Conservation (phyloP, 179 eudicot genomes). For the Spinacia oleracea region DNA sequence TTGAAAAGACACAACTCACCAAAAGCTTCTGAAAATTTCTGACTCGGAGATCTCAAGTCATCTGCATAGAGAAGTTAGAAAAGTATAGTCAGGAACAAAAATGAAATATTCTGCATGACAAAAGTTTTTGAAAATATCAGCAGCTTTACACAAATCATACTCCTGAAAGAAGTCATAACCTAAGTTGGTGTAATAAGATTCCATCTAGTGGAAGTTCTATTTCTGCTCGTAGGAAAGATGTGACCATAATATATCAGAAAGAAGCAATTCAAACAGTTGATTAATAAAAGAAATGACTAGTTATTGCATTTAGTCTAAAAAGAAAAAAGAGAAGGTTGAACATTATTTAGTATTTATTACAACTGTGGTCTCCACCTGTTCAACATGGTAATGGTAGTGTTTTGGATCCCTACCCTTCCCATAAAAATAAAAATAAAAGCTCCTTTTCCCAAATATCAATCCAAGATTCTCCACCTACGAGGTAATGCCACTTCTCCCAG, state of each 20-base stretch:
- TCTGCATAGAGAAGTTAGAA: conserved; percentile 39
- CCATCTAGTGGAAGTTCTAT: conserved; percentile 5
- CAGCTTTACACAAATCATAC: not conserved
- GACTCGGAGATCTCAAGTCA: conserved; percentile 67
- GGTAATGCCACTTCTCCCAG: no score
- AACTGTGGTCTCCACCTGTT: no score
- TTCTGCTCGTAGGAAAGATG: not conserved
- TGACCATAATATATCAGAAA: not conserved
- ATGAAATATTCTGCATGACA: conserved; percentile 1
- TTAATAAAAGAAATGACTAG: no score
- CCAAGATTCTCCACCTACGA: no score
- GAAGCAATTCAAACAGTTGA: not conserved
- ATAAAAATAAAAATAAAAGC: no score
- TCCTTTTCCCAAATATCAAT: no score
- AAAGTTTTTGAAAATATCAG: not conserved
- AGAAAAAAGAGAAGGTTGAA: no score
- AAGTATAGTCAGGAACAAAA: conserved; percentile 16
- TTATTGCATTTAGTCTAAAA: no score
- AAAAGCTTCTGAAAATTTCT: conserved; percentile 53
- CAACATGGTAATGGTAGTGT: no score
- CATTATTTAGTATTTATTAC: no score
- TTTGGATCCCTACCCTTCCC: no score
- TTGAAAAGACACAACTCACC: conserved; percentile 48
- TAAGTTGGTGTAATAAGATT: not conserved
- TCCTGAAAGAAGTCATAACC: not conserved